Evolutionary conservation across 2,329 filamentous ascomycete species (phyloP).

Genomic region (Phialemoniopsis sp.): DNA sequence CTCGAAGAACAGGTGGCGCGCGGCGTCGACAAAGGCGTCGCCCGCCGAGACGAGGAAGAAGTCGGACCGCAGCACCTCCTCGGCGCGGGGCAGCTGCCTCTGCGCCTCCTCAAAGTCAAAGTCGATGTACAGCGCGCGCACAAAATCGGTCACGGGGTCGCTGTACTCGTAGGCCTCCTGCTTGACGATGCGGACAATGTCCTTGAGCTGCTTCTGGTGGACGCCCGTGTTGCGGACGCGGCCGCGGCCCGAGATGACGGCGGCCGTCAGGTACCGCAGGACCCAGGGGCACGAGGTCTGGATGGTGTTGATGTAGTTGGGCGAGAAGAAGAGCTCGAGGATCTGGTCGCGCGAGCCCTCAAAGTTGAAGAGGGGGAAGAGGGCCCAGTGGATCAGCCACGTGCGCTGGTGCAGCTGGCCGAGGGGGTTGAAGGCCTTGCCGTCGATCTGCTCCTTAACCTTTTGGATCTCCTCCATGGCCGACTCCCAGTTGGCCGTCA

Average conservation of each 20-base stretch:
- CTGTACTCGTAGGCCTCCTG: conserved; percentile 98
- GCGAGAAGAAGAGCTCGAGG: conserved; percentile 95
- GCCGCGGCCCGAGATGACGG: conserved; percentile 89
- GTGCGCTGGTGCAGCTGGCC: conserved; percentile 95
- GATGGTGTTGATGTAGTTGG: conserved; percentile 98
- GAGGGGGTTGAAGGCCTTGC: conserved; percentile 90
- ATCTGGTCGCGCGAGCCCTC: conserved; percentile 85
- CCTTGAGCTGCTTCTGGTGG: conserved; percentile 99
- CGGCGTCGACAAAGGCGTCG: conserved; percentile 89
- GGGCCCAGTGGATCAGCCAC: conserved; percentile 96
- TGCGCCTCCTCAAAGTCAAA: conserved; percentile 98
- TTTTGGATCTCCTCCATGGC: conserved; percentile 89
- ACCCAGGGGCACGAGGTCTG: conserved; percentile 98
- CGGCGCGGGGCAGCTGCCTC: conserved; percentile 78
- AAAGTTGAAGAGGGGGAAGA: conserved; percentile 99
- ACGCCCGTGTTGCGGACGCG: conserved; percentile 75
- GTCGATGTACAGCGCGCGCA: conserved; percentile 90
- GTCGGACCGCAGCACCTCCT: conserved; percentile 86
- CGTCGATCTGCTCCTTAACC: conserved; percentile 89
- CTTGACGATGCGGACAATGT: conserved; percentile 89
- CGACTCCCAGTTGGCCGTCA: conserved; percentile 91
- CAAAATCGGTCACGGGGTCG: conserved; percentile 93
- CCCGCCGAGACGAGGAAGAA: conserved; percentile 89
- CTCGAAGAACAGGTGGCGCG: conserved; percentile 95
- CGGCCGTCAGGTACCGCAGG: conserved; percentile 86